These are phyloP conservation scores for Flueggea neowawraea DNA, from an alignment of 441 rosid species.

Conservation along the genomic window DNA sequence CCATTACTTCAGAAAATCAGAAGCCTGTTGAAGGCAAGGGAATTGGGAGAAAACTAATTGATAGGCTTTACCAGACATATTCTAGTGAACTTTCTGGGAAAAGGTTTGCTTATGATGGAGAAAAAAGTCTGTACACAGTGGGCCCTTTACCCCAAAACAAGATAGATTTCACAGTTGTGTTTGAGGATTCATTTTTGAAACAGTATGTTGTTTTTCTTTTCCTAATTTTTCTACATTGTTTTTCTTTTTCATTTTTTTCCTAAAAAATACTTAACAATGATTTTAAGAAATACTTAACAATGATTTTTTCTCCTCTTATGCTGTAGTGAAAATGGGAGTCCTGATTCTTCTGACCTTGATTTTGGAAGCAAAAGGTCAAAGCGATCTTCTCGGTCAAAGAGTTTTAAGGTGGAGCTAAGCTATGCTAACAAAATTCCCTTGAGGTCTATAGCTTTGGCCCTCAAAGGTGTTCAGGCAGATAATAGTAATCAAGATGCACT, in stretches of 20 bases:
- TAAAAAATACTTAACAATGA: background rate
- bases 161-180: slow-evolving; percentile 57
- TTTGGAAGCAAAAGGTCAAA: slow-evolving; percentile 51
- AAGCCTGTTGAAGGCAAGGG: slow-evolving; percentile 56
- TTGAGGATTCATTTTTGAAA: slow-evolving; percentile 65
- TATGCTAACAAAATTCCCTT: slow-evolving; percentile 65
- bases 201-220: slow-evolving; percentile 28
- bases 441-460: slow-evolving; percentile 42
- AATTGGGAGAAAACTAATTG: slow-evolving; percentile 64
- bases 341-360: slow-evolving; percentile 18
- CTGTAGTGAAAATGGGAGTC: slow-evolving; percentile 33
- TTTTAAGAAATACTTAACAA: slow-evolving; percentile 5
- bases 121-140: slow-evolving; percentile 60
- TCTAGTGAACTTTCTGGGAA: slow-evolving; percentile 56
- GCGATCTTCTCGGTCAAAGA: slow-evolving; percentile 44
- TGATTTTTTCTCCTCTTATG: slow-evolving; percentile 8
- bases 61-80: slow-evolving; percentile 64
- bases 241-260: slow-evolving; percentile 7
- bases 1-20: slow-evolving; percentile 52
- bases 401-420: slow-evolving; percentile 54
- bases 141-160: slow-evolving; percentile 73
- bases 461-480: slow-evolving; percentile 46
- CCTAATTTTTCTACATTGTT: background rate
- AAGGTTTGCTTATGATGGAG: slow-evolving; percentile 85
- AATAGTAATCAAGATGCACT: slow-evolving; percentile 58